A percentile compares a stretch with the other conserved stretches of the same genome.
phyloP scores from a whole-genome alignment of 768 basidiomycete genomes.

The Russula vinacea region DNA sequence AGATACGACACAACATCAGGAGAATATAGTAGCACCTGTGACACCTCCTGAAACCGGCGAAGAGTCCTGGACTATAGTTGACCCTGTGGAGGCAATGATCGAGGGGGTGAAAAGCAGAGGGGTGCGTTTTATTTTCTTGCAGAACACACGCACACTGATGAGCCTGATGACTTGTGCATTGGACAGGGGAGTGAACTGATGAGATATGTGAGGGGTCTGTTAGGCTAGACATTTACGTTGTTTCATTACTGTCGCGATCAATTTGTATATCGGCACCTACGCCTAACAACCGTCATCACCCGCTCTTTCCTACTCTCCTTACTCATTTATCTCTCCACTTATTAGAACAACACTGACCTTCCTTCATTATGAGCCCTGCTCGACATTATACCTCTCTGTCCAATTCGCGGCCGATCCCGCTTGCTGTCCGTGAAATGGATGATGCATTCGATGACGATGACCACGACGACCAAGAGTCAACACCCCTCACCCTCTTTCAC shows the following conservation, averaged over 20 bases:
- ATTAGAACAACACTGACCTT: background rate
- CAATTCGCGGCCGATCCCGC: conserved; percentile 45
- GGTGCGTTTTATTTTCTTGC: conserved; percentile 38
- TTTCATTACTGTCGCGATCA: background rate
- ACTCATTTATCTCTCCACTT: background rate
- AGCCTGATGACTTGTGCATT: conserved; percentile 18
- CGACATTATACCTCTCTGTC: conserved; percentile 52
- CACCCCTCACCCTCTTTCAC: conserved; percentile 39
- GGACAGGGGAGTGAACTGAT: conserved; percentile 45
- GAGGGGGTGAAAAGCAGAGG: conserved; percentile 71
- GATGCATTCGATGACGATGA: conserved; percentile 73
- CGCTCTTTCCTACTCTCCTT: background rate
- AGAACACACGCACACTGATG: background rate
- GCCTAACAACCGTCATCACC: conserved; percentile 9
- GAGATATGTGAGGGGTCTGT: conserved; percentile 27
- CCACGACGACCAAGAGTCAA: conserved; percentile 42
- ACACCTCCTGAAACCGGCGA: conserved; percentile 37
- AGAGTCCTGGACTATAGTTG: conserved; percentile 36
- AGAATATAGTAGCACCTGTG: conserved; percentile 28
- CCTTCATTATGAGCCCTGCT: conserved; percentile 41
- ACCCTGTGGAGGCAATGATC: conserved; percentile 70
- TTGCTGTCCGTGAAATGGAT: conserved; percentile 61
- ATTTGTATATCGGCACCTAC: background rate
- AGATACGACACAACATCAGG: conserved; percentile 6
- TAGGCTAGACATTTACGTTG: conserved; percentile 20